Evolutionary conservation across 1,284 basidiomycete genomes (phyloP).

Genomic region (Cryptococcus sp.): DNA sequence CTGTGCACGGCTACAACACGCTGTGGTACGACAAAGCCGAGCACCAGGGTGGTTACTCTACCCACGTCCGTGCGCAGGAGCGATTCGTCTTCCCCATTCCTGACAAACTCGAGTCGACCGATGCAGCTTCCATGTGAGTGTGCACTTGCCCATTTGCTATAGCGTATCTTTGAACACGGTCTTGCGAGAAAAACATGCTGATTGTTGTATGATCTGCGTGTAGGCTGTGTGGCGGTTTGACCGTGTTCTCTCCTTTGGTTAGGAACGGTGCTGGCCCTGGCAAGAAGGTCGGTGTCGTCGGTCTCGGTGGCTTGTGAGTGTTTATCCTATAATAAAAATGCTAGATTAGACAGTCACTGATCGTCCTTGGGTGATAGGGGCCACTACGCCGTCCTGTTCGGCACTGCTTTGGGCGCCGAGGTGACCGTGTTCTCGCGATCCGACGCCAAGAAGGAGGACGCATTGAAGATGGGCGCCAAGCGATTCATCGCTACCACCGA

Average conservation of each 20-base stretch:
- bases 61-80: constrained; percentile 63
- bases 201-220: constrained; percentile 29
- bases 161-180: neutral
- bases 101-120: constrained; percentile 59
- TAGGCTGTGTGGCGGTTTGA: constrained; percentile 63
- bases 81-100: constrained; percentile 71
- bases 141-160: neutral
- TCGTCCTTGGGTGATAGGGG: constrained; percentile 25
- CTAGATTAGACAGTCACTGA: no score
- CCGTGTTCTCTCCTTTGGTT: constrained; percentile 66
- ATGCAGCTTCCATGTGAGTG: constrained; percentile 56
- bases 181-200: neutral
- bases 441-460: constrained; percentile 62
- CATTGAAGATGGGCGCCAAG: constrained; percentile 62
- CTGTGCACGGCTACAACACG: constrained; percentile 53
- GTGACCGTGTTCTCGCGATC: constrained; percentile 69
- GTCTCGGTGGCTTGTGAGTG: constrained; percentile 60
- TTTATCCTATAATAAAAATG: no score
- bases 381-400: constrained; percentile 63
- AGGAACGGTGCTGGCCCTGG: constrained; percentile 65
- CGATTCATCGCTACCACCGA: constrained; percentile 57
- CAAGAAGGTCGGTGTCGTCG: constrained; percentile 67
- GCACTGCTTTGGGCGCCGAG: constrained; percentile 62
- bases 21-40: constrained; percentile 36
- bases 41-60: constrained; percentile 60